These are phyloP conservation scores for Aulographum hederae DNA, from an alignment of 2,329 filamentous ascomycete genomes.

Conservation along the genomic window DNA sequence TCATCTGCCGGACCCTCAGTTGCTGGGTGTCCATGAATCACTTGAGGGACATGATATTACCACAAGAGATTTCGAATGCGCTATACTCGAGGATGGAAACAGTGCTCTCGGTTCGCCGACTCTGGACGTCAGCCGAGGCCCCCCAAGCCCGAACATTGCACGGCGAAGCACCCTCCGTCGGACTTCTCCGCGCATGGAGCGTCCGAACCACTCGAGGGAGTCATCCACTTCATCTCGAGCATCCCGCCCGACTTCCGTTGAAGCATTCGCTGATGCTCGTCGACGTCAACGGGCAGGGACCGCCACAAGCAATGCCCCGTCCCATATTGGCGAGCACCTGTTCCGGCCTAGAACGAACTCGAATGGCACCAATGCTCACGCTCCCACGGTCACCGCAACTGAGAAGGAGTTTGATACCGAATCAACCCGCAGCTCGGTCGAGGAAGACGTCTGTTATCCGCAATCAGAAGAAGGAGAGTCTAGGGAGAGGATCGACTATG, in stretches of 20 bases:
- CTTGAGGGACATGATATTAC: conserved; percentile 25
- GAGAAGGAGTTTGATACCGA: conserved; percentile 40
- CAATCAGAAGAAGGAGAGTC: conserved; percentile 54
- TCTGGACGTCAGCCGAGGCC: no score
- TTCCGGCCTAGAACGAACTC: conserved; percentile 54
- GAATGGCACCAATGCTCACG: conserved; percentile 43
- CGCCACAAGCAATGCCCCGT: conserved; percentile 36
- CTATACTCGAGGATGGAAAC: conserved; percentile 55
- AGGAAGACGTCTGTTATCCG: conserved; percentile 82
- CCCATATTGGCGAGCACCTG: conserved; percentile 38
- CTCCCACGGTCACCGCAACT: conserved; percentile 37
- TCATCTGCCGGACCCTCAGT: conserved; percentile 25
- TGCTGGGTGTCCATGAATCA: no score
- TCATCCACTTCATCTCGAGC: conserved; percentile 4
- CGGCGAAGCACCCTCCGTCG: conserved; percentile 26
- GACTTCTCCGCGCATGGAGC: conserved; percentile 13
- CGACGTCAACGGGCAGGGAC: conserved; percentile 61
- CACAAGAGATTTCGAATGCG: conserved; percentile 72
- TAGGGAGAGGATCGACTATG: conserved; percentile 62
- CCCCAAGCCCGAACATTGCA: conserved; percentile 17
- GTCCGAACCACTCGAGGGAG: conserved; percentile 26
- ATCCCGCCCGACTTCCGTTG: conserved; percentile 91
- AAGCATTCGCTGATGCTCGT: conserved; percentile 79
- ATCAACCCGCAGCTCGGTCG: conserved; percentile 50
- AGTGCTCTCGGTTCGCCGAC: background rate